phyloP scores from a whole-genome alignment of 257 asterid genomes.

The Solanum bulbocastanum region DNA sequence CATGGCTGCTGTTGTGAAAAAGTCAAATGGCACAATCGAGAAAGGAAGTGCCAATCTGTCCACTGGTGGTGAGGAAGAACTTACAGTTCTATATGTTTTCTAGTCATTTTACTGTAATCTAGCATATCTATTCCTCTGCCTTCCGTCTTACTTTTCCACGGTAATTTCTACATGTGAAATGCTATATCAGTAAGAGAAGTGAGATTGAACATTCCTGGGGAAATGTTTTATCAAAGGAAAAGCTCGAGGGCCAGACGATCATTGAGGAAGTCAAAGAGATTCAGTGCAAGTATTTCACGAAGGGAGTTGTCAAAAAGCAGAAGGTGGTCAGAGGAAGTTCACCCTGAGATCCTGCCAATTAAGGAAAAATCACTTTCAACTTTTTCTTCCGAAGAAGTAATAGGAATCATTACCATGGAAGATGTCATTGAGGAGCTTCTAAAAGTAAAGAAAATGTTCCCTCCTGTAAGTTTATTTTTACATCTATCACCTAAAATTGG shows the following conservation, averaged over 20 bases:
- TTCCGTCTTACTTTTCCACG: not conserved
- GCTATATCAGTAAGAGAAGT: constrained; percentile 10
- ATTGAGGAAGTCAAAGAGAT: constrained; percentile 8
- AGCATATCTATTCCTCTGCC: not conserved
- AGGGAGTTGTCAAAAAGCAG: constrained; percentile 18
- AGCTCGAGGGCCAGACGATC: constrained; percentile 9
- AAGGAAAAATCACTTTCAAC: constrained; percentile 10
- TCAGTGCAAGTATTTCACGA: constrained; percentile 1
- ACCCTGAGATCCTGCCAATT: constrained; percentile 20
- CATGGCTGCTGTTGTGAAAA: constrained; percentile 63
- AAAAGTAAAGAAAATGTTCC: not conserved
- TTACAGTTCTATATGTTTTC: not conserved
- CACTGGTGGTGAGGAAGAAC: not conserved
- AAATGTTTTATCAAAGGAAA: not conserved
- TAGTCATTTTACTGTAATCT: not conserved
- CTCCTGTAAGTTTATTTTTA: not conserved
- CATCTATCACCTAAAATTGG: not conserved
- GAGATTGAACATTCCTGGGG: constrained; percentile 13
- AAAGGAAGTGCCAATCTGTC: not conserved
- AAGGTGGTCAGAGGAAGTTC: constrained; percentile 29
- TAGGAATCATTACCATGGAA: constrained; percentile 34
- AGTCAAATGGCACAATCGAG: not conserved
- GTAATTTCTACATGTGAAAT: not conserved
- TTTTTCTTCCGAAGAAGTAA: constrained; percentile 6
- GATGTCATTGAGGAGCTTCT: constrained; percentile 28